Conservation (phyloP, 2,329 filamentous ascomycete genomes). For the Cercospora berteroae region DNA sequence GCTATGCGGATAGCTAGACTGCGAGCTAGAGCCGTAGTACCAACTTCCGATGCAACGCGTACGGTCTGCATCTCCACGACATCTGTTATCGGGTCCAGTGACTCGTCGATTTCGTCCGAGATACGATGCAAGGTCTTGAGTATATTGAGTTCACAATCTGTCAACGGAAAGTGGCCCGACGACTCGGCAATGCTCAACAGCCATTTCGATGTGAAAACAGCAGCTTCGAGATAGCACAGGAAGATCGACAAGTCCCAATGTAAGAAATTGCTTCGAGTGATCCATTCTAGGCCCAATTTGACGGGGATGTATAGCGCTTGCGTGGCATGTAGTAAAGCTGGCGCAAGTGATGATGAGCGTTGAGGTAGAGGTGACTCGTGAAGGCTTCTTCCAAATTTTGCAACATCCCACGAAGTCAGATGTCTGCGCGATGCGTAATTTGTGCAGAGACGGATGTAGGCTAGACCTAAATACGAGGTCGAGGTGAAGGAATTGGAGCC, state of each 20-base stretch:
- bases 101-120: background rate
- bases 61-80: background rate
- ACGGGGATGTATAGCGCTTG: constrained; percentile 9
- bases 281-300: constrained; percentile 5
- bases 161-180: background rate
- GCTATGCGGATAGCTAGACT: constrained; percentile 1
- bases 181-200: background rate
- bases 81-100: background rate
- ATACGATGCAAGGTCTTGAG: background rate
- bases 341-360: background rate
- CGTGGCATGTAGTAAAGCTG: constrained; percentile 2
- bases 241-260: constrained; percentile 3
- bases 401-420: constrained; percentile 1
- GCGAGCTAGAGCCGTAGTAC: background rate
- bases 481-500: constrained; percentile 6
- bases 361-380: background rate
- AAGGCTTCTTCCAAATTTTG: background rate
- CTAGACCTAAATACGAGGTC: constrained; percentile 4
- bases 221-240: constrained; percentile 6
- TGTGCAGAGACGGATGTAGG: constrained; percentile 1
- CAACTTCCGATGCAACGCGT: background rate
- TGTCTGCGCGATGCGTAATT: background rate
- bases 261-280: constrained; percentile 1
- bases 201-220: constrained; percentile 5
- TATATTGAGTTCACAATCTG: constrained; percentile 1